These are phyloP conservation scores for Thozetella sp. DNA, from an alignment of 495 filamentous ascomycete genomes.

Conservation along the genomic window DNA sequence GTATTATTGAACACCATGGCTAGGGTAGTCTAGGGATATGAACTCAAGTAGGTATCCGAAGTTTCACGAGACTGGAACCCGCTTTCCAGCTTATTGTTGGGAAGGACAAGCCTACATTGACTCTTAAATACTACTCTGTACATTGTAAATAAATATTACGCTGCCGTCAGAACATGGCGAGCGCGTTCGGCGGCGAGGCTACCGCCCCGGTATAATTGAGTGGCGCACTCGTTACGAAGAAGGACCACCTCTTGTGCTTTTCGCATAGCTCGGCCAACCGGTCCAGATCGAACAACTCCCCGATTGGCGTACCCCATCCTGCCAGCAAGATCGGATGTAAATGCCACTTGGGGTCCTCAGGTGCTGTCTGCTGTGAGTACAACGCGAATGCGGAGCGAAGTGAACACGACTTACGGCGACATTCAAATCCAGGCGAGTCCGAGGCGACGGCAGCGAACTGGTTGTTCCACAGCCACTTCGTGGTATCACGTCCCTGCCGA, in stretches of 20 bases:
- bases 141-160: too few species aligned
- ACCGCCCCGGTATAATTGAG: background rate
- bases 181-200: background rate
- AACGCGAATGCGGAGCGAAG: too few species aligned
- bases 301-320: constrained; percentile 1
- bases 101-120: too few species aligned
- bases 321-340: background rate
- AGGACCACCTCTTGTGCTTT: background rate
- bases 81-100: too few species aligned
- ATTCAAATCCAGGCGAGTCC: background rate
- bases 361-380: too few species aligned
- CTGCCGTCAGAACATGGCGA: background rate
- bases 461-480: background rate
- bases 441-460: background rate
- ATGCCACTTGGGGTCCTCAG: background rate
- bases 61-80: too few species aligned
- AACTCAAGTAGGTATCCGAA: too few species aligned
- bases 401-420: background rate
- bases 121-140: too few species aligned
- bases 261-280: background rate
- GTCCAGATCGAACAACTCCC: background rate
- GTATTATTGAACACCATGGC: too few species aligned
- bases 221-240: background rate
- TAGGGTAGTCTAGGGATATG: too few species aligned
- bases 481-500: background rate